Evolutionary conservation across 352 stramenopile genomes (phyloP), one percentile per base, ranked within the genome.

Genomic region (Phytophthora syringae): DNA sequence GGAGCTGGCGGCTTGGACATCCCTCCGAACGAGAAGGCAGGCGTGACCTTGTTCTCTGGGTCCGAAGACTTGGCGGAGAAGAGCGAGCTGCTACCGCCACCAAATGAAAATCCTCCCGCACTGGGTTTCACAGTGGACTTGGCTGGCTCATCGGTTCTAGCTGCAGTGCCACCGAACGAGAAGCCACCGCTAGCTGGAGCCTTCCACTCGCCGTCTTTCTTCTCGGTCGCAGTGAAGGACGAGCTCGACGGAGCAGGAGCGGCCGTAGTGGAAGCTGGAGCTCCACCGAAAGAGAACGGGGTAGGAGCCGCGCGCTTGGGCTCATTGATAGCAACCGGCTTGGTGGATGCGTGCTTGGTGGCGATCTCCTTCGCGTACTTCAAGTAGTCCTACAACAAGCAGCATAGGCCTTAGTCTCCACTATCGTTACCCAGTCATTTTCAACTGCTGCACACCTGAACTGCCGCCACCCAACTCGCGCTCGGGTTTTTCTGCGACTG

Each of bases 401-500:
- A 10, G 27, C 39, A 67, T 0, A 12, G 21, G 21, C 49, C 10
- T 45, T 20, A 64, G 47, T 55, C 18, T 47, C 32, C 18, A 28
- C 11, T 15, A 20, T 15, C 22, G 22, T 34, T 5, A 12, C 16
- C 15, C n/a, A 59, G 6, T 25, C n/a, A n/a, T n/a, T n/a, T n/a
- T n/a, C n/a, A 25, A 57, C 25, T 18, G 52, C 11, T 42, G 1
- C 49, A 53, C 49, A 89, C 80, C 76, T 93, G 70, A 27, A 87
- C 74, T 18, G 82, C 81, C 0, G 60, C 70, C 28, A 75, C 76
- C 88, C 88, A 96, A 63, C 80, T 87, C 13, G 70, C 73, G 51
- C 75, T 85, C 34, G 84, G 83, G 57, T 92, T 91, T 57, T 86
- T 81, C 48, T 83, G 76, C 13, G 76, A 66, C 54, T 95, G 84